Evolutionary conservation across 108 stramenopile genomes (phyloP).

Genomic region (Fistulifera solaris): DNA sequence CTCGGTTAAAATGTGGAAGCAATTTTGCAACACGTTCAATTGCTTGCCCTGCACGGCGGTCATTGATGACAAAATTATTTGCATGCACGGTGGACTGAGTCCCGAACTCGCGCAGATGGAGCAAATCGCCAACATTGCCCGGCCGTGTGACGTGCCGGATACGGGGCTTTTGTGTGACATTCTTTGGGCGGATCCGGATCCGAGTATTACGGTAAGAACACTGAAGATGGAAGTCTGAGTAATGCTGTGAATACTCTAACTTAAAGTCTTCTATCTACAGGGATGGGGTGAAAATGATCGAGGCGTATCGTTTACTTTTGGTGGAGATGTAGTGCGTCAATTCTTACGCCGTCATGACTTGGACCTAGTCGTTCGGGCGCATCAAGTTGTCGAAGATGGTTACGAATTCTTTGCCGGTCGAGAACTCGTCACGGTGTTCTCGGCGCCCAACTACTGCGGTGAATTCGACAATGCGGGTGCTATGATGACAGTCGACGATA

Average conservation of each 20-base stretch:
- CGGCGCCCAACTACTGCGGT: conserved; percentile 97
- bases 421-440: conserved; percentile 96
- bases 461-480: conserved; percentile 99
- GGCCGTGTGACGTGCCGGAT: conserved; percentile 97
- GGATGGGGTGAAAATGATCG: conserved; percentile 99
- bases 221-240: conserved; percentile 6
- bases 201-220: conserved; percentile 77
- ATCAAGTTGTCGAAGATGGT: conserved; percentile 99
- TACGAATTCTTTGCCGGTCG: conserved; percentile 98
- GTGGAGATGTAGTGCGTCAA: conserved; percentile 96
- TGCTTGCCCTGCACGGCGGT: conserved; percentile 97
- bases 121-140: conserved; percentile 91
- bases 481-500: conserved; percentile 96
- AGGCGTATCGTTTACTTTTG: conserved; percentile 99
- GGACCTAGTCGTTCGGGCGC: conserved; percentile 96
- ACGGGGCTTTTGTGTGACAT: conserved; percentile 98
- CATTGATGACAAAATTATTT: conserved; percentile 99
- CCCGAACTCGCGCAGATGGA: conserved; percentile 96
- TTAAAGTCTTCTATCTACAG: conserved; percentile 13
- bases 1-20: conserved; percentile 98
- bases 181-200: conserved; percentile 99
- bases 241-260: conserved; percentile 1
- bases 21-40: conserved; percentile 99
- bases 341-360: conserved; percentile 97
- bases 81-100: conserved; percentile 97